A percentile compares a stretch with the other conserved stretches of the same genome.
These are phyloP conservation scores for Borovskyia barvae DNA, from an alignment of 208 protist genomes.

Conservation along the genomic window DNA sequence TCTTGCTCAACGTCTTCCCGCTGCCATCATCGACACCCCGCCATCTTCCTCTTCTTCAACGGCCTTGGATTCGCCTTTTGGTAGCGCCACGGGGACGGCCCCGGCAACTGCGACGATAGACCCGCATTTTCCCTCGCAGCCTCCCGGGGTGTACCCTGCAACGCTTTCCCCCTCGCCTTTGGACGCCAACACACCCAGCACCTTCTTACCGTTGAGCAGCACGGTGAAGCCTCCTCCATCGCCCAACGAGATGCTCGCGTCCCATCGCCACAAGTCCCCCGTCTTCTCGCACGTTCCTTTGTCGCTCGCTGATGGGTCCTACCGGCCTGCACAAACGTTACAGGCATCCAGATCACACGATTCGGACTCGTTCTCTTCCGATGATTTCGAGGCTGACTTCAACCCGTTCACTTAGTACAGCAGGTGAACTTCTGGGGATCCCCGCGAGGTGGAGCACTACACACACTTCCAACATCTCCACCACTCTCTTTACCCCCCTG, in stretches of 20 bases:
- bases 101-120: too few species aligned
- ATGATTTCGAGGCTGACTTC: slow-evolving; percentile 47
- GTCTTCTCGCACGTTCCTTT: neutral
- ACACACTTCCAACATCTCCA: neutral
- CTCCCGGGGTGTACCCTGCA: too few species aligned
- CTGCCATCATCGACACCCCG: too few species aligned
- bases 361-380: neutral
- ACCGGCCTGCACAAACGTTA: too few species aligned
- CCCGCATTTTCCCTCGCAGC: too few species aligned
- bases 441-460: too few species aligned
- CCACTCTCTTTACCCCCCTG: neutral
- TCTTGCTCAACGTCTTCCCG: too few species aligned
- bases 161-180: neutral
- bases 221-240: neutral
- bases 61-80: too few species aligned
- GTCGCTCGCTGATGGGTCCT: neutral
- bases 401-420: slow-evolving; percentile 49
- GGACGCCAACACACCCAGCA: neutral
- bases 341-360: neutral
- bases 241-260: neutral
- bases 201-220: neutral
- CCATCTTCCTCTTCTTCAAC: too few species aligned
- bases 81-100: too few species aligned
- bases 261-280: neutral
- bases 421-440: too few species aligned